Conservation (phyloP, 2,329 filamentous ascomycete genomes). For the Seiridium unicorne region DNA sequence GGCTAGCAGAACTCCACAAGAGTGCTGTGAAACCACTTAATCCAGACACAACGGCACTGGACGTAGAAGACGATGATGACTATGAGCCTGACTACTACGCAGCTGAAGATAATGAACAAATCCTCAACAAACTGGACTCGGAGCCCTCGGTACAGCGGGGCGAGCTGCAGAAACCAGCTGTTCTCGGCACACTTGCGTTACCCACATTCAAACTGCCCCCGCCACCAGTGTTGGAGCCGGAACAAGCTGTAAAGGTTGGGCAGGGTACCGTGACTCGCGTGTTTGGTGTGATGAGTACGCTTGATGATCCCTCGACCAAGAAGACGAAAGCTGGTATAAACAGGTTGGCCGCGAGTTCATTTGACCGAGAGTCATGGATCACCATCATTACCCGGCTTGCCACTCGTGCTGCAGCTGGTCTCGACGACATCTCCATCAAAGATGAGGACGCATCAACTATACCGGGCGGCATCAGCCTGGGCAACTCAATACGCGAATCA, state of each 20-base stretch:
- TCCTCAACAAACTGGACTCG: constrained; percentile 73
- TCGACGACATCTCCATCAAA: constrained; percentile 61
- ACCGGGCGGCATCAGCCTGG: constrained; percentile 37
- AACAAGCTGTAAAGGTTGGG: constrained; percentile 71
- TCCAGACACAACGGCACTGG: constrained; percentile 58
- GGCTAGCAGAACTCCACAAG: constrained; percentile 42
- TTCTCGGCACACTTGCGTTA: constrained; percentile 58
- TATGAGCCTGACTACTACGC: constrained; percentile 87
- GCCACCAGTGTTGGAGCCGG: constrained; percentile 69
- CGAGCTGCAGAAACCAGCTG: constrained; percentile 41
- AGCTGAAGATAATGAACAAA: constrained; percentile 74
- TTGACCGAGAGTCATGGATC: constrained; percentile 87
- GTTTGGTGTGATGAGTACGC: constrained; percentile 71
- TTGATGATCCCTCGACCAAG: constrained; percentile 65
- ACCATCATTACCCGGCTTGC: constrained; percentile 83
- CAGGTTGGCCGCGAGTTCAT: constrained; percentile 78
- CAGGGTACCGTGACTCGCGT: constrained; percentile 74
- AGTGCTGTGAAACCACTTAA: constrained; percentile 49
- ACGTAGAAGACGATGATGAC: constrained; percentile 80
- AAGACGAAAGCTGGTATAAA: constrained; percentile 74
- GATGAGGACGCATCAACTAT: constrained; percentile 46
- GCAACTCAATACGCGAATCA: constrained; percentile 72
- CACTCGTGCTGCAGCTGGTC: constrained; percentile 70
- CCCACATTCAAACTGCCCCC: constrained; percentile 78
- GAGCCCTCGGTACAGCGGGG: constrained; percentile 54